Base-by-base conservation (phyloP, 2,329 filamentous ascomycete genomes). In the Phyllosticta citribraziliensis region DNA sequence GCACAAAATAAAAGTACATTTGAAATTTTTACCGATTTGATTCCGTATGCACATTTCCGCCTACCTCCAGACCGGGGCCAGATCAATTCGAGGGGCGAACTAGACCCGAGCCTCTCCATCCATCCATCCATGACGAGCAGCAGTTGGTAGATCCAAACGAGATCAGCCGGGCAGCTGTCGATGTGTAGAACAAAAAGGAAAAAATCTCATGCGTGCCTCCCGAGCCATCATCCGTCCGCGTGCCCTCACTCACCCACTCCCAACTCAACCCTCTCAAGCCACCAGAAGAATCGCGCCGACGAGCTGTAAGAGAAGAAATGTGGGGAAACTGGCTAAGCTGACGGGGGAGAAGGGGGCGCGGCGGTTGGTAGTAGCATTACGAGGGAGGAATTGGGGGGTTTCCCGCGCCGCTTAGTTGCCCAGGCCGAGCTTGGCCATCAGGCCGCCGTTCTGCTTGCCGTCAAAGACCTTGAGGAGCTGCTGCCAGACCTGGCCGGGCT, bases 401-500 rank as follows among this genome's bases (percentile, higher is more conserved):
- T 22, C 52, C 20, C 24, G 24, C 19, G 27, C 5, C 27, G n/a
- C 20, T 53, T 79, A 80, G 70, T 79, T 80, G 71, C 76, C 77
- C 63, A 84, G 72, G 55, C 81, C 80, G 64, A 85, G 74, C 74
- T 81, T 82, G 73, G 74, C 77, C 63, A 84, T 69, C 56, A 70
- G 70, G 61, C 71, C 72, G 33, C 73, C 72, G 59, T 73, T 69
- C 73, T 82, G 80, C 66, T 86, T 80, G 69, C 84, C 81, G 61
- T 88, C 84, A 72, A 99, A 93, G 69, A 97, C 87, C 70, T 86
- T 84, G 65, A 97, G 81, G 75, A 99, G 80, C 75, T 87, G 90
- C 82, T 91, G 92, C 94, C 94, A 99, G 64, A 99, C 94, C 76
- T 92, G 87, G 55, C 90, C 89, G 20, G 94, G 94, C 79, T 96